phyloP scores from a whole-genome alignment of 306 rosid species.

The Vachellia pachyceras region DNA sequence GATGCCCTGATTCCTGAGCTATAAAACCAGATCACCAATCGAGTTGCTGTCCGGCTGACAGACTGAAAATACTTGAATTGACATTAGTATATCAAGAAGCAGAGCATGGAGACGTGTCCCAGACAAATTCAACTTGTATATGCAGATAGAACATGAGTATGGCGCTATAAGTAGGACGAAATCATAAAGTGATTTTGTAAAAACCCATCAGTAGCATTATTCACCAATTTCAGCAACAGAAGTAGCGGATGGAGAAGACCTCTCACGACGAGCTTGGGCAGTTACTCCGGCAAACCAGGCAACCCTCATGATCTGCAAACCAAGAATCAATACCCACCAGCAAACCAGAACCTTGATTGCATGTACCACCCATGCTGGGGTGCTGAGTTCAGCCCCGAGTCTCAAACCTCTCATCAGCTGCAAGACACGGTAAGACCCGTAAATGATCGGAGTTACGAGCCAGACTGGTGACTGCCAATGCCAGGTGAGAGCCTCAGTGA shows the following conservation, averaged over 20 bases:
- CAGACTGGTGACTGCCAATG: constrained; percentile 96
- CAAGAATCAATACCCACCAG: constrained; percentile 92
- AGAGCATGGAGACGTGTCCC: not conserved
- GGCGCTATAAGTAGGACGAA: constrained; percentile 16
- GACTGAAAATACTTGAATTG: constrained; percentile 9
- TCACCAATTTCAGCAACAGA: constrained; percentile 34
- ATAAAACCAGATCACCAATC: constrained; percentile 5
- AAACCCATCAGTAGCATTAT: constrained; percentile 5
- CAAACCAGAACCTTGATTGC: constrained; percentile 78
- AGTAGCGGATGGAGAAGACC: constrained; percentile 39
- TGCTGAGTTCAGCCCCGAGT: constrained; percentile 75
- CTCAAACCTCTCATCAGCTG: constrained; percentile 94
- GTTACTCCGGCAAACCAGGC: constrained; percentile 92
- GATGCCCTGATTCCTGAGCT: constrained; percentile 9
- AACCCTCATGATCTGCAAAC: constrained; percentile 95
- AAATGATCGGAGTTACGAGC: constrained; percentile 88
- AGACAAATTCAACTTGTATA: constrained; percentile 31
- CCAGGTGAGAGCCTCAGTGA: constrained; percentile 91
- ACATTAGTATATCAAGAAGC: not conserved
- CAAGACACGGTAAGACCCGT: constrained; percentile 82
- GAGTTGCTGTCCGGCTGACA: not conserved
- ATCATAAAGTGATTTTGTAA: constrained; percentile 11
- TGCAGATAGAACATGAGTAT: constrained; percentile 21
- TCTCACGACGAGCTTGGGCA: constrained; percentile 45
- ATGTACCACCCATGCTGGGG: constrained; percentile 86